These are phyloP conservation scores for Escallonia rubra DNA, from an alignment of 129 eudicot genomes.

Conservation along the genomic window DNA sequence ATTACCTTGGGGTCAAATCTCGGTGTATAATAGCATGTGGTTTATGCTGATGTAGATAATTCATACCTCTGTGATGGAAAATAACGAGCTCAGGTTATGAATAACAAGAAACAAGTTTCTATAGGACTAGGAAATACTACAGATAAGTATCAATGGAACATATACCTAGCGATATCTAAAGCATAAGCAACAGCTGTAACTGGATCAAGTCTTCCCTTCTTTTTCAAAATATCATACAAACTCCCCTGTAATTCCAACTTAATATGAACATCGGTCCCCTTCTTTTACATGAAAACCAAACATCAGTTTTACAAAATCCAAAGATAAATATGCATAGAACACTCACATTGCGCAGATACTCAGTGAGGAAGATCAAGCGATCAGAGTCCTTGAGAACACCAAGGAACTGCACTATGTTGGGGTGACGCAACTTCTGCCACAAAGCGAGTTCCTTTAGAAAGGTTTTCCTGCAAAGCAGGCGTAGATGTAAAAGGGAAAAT, in stretches of 20 bases:
- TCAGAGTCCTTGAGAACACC: slow-evolving; percentile 65
- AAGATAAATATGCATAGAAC: background rate
- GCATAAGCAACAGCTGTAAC: slow-evolving; percentile 70
- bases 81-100: background rate
- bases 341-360: slow-evolving; percentile 57
- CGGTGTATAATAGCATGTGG: slow-evolving; percentile 61
- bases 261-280: slow-evolving; percentile 12
- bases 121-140: background rate
- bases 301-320: background rate
- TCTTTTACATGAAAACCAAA: no score
- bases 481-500: background rate
- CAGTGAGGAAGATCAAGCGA: slow-evolving; percentile 55
- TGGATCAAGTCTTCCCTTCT: slow-evolving; percentile 64
- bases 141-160: no score
- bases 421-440: slow-evolving; percentile 70
- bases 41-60: slow-evolving; percentile 58
- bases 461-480: slow-evolving; percentile 35
- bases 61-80: slow-evolving; percentile 44
- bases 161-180: slow-evolving; percentile 77
- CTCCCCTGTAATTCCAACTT: slow-evolving; percentile 45
- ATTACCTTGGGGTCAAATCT: slow-evolving; percentile 78
- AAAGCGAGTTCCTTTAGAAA: slow-evolving; percentile 60
- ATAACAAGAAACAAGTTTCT: background rate
- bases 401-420: slow-evolving; percentile 74
- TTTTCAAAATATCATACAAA: slow-evolving; percentile 52